Conservation (phyloP, 2,329 filamentous ascomycete genomes). For the Scytalidium sp. region DNA sequence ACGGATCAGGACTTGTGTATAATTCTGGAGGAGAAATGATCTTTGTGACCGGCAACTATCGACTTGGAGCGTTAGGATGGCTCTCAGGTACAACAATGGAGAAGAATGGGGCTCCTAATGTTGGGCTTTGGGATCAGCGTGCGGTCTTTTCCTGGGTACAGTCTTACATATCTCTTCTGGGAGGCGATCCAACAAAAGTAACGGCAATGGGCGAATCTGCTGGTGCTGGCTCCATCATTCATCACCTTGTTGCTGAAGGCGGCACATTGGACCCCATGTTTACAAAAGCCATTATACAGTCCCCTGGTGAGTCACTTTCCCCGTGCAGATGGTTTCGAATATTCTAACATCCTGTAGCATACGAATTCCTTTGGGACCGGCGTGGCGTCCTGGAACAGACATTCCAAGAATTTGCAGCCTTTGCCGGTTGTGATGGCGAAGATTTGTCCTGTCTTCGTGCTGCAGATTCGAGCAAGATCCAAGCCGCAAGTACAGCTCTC, state of each 20-base stretch:
- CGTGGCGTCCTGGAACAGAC: constrained; percentile 16
- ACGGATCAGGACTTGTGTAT: constrained; percentile 23
- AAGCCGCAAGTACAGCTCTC: constrained; percentile 24
- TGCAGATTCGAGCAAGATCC: constrained; percentile 18
- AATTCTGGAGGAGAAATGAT: constrained; percentile 29
- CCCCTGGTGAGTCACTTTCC: constrained; percentile 13
- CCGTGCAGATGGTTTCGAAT: not conserved
- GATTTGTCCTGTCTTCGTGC: constrained; percentile 29
- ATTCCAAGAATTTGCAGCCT: constrained; percentile 21
- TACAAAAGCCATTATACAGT: constrained; percentile 28
- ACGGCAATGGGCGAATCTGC: constrained; percentile 46
- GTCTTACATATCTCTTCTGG: constrained; percentile 37
- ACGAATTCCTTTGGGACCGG: constrained; percentile 1
- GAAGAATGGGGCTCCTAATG: constrained; percentile 39
- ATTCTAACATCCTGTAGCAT: constrained; percentile 2
- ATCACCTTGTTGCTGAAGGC: constrained; percentile 44
- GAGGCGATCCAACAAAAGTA: constrained; percentile 38
- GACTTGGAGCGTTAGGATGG: constrained; percentile 21
- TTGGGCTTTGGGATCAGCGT: constrained; percentile 38
- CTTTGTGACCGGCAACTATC: constrained; percentile 26
- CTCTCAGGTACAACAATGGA: constrained; percentile 38
- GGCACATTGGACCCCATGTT: constrained; percentile 37
- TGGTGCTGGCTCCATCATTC: constrained; percentile 45
- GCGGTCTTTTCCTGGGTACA: constrained; percentile 44
- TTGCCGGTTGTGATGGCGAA: constrained; percentile 29